These are phyloP conservation scores for Sabuloglossum arenarium DNA, from an alignment of 495 filamentous ascomycete genomes.

Conservation along the genomic window DNA sequence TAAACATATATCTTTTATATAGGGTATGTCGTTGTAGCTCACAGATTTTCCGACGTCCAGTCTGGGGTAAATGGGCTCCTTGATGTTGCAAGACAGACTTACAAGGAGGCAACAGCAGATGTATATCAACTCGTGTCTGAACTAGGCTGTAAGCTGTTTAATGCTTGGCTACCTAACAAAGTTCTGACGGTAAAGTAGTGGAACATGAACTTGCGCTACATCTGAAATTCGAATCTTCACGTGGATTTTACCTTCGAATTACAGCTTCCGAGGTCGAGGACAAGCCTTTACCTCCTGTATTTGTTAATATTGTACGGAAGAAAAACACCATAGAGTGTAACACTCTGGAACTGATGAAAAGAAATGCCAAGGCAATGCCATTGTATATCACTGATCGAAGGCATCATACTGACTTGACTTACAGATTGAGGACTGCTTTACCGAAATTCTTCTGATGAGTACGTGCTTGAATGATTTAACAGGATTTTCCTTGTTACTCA, in stretches of 20 bases:
- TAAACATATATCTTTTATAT: constrained; percentile 11
- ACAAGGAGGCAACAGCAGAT: constrained; percentile 66
- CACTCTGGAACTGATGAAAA: constrained; percentile 62
- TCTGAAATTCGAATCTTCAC: constrained; percentile 51
- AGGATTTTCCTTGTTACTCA: not conserved
- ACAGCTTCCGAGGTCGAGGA: constrained; percentile 39
- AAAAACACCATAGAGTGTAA: constrained; percentile 64
- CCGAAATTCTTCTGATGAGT: constrained; percentile 2
- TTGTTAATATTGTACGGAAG: constrained; percentile 57
- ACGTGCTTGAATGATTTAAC: not conserved
- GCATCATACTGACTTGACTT: not conserved
- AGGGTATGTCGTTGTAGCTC: not conserved
- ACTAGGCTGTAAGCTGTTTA: constrained; percentile 29
- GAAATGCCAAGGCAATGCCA: constrained; percentile 15
- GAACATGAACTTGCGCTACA: constrained; percentile 38
- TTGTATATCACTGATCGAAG: constrained; percentile 19
- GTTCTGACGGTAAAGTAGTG: constrained; percentile 22
- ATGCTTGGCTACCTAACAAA: not conserved
- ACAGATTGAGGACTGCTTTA: constrained; percentile 41
- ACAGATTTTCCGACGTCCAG: constrained; percentile 18
- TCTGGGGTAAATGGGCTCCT: constrained; percentile 70
- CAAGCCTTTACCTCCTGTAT: constrained; percentile 37
- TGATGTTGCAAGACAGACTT: constrained; percentile 69
- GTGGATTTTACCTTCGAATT: constrained; percentile 67
- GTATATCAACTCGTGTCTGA: constrained; percentile 45